Evolutionary conservation across 257 asterid genomes (phyloP).

Genomic region (Lithospermum erythrorhizon): DNA sequence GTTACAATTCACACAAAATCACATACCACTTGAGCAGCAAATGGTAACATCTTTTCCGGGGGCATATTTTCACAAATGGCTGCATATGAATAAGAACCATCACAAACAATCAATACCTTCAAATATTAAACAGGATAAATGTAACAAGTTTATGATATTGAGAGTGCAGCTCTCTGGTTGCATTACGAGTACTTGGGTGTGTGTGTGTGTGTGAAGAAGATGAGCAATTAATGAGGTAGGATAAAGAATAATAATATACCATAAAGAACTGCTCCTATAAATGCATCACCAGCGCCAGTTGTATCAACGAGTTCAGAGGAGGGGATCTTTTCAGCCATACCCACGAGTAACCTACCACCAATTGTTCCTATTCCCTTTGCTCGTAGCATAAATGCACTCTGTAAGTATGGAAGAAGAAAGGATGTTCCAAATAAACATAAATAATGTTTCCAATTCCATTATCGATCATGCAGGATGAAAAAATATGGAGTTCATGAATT

Average conservation of each 20-base stretch:
- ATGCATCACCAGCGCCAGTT: conserved; percentile 98
- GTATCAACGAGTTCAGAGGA: conserved; percentile 76
- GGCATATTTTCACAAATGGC: conserved; percentile 84
- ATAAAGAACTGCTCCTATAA: conserved; percentile 78
- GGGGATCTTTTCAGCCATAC: conserved; percentile 89
- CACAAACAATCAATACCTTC: too few relatives aligned
- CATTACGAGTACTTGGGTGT: background rate
- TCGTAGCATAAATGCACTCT: conserved; percentile 40
- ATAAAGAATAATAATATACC: conserved; percentile 27
- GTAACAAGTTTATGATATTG: background rate
- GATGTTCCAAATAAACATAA: conserved; percentile 3
- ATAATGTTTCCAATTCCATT: background rate
- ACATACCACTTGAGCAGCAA: conserved; percentile 97
- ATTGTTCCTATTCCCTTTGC: conserved; percentile 86
- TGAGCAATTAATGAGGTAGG: background rate
- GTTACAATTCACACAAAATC: background rate
- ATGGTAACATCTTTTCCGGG: conserved; percentile 75
- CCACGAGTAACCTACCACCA: conserved; percentile 62
- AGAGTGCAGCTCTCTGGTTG: background rate
- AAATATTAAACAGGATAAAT: background rate
- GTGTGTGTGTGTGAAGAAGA: background rate
- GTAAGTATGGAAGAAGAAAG: conserved; percentile 2
- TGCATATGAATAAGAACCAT: conserved; percentile 16
- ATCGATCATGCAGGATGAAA: too few relatives aligned
- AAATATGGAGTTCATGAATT: conserved; percentile 8